Evolutionary conservation across 2,329 filamentous ascomycete species (phyloP).

Genomic region (Penicillium digitatum): DNA sequence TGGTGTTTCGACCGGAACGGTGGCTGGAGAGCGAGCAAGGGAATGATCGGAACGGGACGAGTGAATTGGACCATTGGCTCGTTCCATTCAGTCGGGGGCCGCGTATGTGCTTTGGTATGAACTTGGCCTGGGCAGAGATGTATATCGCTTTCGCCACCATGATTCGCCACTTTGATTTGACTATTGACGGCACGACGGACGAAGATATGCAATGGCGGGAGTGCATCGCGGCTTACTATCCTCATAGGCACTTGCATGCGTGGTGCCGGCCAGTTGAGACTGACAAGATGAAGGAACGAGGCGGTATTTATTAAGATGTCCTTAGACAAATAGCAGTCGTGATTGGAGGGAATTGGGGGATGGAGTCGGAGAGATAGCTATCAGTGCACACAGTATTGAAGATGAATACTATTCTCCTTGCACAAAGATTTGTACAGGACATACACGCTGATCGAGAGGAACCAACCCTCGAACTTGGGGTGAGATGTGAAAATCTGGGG

Average conservation of each 20-base stretch:
- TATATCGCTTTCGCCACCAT: neutral
- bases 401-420: neutral
- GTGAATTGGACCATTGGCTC: neutral
- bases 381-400: neutral
- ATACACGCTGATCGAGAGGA: no score
- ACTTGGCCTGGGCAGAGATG: neutral
- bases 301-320: neutral
- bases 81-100: neutral
- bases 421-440: neutral
- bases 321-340: neutral
- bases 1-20: neutral
- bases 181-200: neutral
- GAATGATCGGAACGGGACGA: neutral
- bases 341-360: neutral
- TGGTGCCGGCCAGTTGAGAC: neutral
- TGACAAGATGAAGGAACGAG: neutral
- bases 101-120: slow-evolving; percentile 4
- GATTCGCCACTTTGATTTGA: neutral
- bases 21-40: neutral
- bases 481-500: no score
- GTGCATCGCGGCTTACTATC: neutral
- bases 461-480: no score
- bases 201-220: slow-evolving; percentile 2
- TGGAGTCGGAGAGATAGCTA: no score
- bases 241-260: neutral